Evolutionary conservation across 805 yeast genomes (phyloP), one percentile per base, ranked within the genome.

Genomic region (Kregervanrija delftensis): DNA sequence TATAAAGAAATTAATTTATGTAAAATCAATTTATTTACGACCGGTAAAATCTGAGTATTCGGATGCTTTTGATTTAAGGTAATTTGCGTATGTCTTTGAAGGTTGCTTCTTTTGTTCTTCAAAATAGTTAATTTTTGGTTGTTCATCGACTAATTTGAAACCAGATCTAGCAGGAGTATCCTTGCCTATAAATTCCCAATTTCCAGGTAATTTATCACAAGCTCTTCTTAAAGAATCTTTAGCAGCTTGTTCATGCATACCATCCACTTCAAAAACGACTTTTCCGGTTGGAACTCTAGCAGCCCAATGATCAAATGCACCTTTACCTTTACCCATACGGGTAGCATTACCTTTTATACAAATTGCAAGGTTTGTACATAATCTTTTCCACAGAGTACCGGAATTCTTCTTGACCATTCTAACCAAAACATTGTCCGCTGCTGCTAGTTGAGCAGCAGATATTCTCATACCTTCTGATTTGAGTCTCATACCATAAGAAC

Each of bases 291-390:
- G 95, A 11, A 93, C 93, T 58, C 99, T 80, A 32, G 82, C 86
- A 57, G 95, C 95, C 98, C 98, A 93, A 69, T 88, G 93, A 58
- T 88, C 96, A 61, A 93, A 91, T 0, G 90, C 83, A 67, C 99
- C 99, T 68, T 93, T 93, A 71, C 99, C 99, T 66, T 93, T 93
- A 72, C 99, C 99, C 99, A 93, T 93, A 82, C 99, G 93, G 10
- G 96, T 88, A 64, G 93, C 96, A 65, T 93, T 93, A 70, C 99
- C 99, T 70, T 93, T 93, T 49, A 86, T 79, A 67, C 96, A 89
- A 11, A 93, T 95, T 0, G 98, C 93, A 43, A 88, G 76, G 61
- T 86, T 83, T 16, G 96, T 84, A 41, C 81, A 79, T 45, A 90
- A 72, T 60, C 98, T 78, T 55, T 91, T 82, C 75, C 84, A 81